Base-by-base conservation (phyloP, 352 stramenopile species). In the Globisporangium camurandrum region DNA sequence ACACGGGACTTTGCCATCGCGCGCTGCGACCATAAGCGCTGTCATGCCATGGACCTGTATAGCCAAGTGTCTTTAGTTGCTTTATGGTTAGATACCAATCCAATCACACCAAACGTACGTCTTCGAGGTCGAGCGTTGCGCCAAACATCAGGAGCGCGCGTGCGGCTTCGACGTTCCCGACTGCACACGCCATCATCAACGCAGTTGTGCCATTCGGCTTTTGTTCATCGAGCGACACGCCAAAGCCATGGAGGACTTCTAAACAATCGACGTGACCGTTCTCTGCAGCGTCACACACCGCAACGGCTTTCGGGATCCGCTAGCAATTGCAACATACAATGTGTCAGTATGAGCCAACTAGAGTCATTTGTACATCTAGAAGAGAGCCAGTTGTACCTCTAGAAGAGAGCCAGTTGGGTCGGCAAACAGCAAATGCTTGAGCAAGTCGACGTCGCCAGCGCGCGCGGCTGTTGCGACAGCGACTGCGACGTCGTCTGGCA, bases 111-210 rank as follows among this genome's bases (percentile, higher is more conserved):
- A n/a, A n/a, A 49, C 65, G 46, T 59, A 92, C 80, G 69, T 93
- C 82, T 71, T 93, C 82, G 24, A 90, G 54, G 50, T 93, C 82
- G 9, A 93, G 65, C 44, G 75, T 88, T 17, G 82, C 79, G 22
- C 82, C 80, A 69, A 87, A 93, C 79, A 91, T 91, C 17, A 93
- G 55, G 56, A 93, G 57, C 3, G 82, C 82, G 0, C 82, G 71
- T 12, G 77, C 76, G 1, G 71, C 82, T 56, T 93, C 79, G n/a
- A 93, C 71, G 55, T 93, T 93, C n/a, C 79, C 82, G 1, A 87
- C 78, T 3, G 82, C 91, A 43, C 79, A 88, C 46, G 82, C 82
- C 57, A 89, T 84, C 82, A 93, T 93, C 8, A 93, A 57, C 12
- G 82, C 69, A 2, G 77, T 84, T 22, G 81, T 88, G 7, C 82